Evolutionary conservation across 2,329 filamentous ascomycete genomes (phyloP), one percentile per base, ranked within the genome.

Genomic region (Pseudohalonectria lignicola): DNA sequence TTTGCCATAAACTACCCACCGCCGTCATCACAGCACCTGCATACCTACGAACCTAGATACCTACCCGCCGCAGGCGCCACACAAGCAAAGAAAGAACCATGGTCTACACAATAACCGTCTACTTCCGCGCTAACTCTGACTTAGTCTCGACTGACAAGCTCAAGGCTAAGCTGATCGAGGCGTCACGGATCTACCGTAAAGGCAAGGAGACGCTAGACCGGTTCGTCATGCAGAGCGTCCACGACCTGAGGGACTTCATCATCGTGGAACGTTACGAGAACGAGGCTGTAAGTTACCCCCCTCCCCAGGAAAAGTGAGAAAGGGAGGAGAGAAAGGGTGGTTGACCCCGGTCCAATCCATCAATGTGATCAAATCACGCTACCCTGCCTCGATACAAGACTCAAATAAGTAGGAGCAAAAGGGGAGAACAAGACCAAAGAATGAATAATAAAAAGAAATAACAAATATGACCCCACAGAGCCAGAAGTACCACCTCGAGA

Each of bases 171-270:
- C 74, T 86, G 41, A 71, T 80, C 53, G 82, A 86, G 55, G 82
- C 82, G n/a, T 78, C 77, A 42, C 70, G 75, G 44, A 69, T 86
- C 45, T 86, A 86, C 62, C n/a, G n/a, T n/a, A n/a, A n/a, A n/a
- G 82, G 86, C 62, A 74, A 74, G 52, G 82, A 86, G 64, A 84
- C 74, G 0, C 51, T 79, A 41, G 71, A 66, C 33, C 86, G 82
- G 82, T 76, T 83, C 57, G 81, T 86, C 45, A 86, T 86, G 82
- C 82, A 86, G 62, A 77, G 79, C 49, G 69, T 76, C 41, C 66
- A 73, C 49, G 81, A 86, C 55, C 67, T 69, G 32, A 67, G 79
- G 41, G 75, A 78, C 36, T 86, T 86, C 59, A 83, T 77, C 34
- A 82, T 86, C 49, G 80, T 86, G 34, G 82, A 86, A 62, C 66